Evolutionary conservation across 345 rosid species (phyloP), one percentile per base, ranked within the genome.

Genomic region (Trapa incisa): DNA sequence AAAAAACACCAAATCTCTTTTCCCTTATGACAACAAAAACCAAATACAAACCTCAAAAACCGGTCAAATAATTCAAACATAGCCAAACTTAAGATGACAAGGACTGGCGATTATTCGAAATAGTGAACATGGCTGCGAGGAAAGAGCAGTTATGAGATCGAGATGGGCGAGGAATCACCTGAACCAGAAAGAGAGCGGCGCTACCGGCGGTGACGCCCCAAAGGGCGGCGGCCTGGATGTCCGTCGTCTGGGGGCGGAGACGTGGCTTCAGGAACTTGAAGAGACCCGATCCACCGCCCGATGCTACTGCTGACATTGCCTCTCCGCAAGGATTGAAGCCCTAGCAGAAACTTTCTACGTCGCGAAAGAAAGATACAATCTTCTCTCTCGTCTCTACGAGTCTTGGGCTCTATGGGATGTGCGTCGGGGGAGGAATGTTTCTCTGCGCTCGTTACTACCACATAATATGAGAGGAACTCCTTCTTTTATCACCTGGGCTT

Each of bases 161-260:
- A 53, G 50, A 22, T 54, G 60, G 35, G 8, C 41, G 68, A 45
- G 65, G 53, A 65, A 43, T 54, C 66, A 92, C 99, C 86, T 93
- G 98, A 72, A 85, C 62, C 73, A 93, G 39, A 79, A 79, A 93
- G 70, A 93, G 75, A 52, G 89, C 98, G 2, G 85, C 75, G 61
- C 91, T 70, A 66, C 71, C 74, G 76, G 94, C 97, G 58, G 89
- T 96, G 75, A 87, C 73, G 33, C 97, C 99, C 99, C 97, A 90
- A 41, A 75, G 70, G 72, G 80, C 94, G 69, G 86, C 92, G 65
- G 97, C 86, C 68, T 83, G 88, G 70, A 88, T 67, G 75, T 93
- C 89, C 1, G 64, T 47, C 60, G 86, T n/a, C 57, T 89, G 97
- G n/a, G 75, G 82, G 37, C 86, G 87, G 45, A 56, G 39, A 78